Percentiles rank a stretch among this genome's conserved stretches.
These are phyloP conservation scores for Brassica hybrid DNA, from an alignment of 441 rosid genomes.

Conservation along the genomic window DNA sequence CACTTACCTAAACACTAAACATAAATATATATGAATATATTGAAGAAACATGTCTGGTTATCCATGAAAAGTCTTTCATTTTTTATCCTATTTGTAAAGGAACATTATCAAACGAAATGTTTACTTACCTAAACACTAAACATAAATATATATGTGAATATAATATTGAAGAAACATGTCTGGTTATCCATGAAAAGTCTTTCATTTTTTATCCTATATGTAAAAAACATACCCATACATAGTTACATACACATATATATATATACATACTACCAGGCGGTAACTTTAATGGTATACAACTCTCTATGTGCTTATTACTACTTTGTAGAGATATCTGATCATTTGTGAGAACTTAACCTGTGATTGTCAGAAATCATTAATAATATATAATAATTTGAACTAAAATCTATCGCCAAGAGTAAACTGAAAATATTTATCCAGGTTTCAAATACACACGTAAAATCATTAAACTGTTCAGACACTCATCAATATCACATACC, in stretches of 20 bases:
- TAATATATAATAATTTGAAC: background rate
- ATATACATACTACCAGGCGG: background rate
- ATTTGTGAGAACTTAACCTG: constrained; percentile 34
- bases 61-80: constrained; percentile 12
- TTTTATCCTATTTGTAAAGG: constrained; percentile 6
- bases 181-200: constrained; percentile 12
- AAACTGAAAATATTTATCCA: background rate
- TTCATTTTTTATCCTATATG: constrained; percentile 13
- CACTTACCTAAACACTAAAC: background rate
- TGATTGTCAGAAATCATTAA: constrained; percentile 21
- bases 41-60: constrained; percentile 19
- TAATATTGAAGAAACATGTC: constrained; percentile 14
- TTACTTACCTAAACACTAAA: background rate
- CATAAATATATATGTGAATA: constrained; percentile 8
- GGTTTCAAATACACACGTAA: constrained; percentile 16
- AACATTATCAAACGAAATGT: background rate
- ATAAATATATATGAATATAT: constrained; percentile 9
- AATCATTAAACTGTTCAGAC: constrained; percentile 21
- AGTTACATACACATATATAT: background rate
- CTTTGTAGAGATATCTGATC: constrained; percentile 23
- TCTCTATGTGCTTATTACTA: constrained; percentile 30
- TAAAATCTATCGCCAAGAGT: background rate
- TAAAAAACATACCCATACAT: too few species aligned
- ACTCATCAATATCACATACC: constrained; percentile 30
- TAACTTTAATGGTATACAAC: constrained; percentile 37